These are phyloP conservation scores for Abrus precatorius DNA, from an alignment of 306 rosid species.

Conservation along the genomic window DNA sequence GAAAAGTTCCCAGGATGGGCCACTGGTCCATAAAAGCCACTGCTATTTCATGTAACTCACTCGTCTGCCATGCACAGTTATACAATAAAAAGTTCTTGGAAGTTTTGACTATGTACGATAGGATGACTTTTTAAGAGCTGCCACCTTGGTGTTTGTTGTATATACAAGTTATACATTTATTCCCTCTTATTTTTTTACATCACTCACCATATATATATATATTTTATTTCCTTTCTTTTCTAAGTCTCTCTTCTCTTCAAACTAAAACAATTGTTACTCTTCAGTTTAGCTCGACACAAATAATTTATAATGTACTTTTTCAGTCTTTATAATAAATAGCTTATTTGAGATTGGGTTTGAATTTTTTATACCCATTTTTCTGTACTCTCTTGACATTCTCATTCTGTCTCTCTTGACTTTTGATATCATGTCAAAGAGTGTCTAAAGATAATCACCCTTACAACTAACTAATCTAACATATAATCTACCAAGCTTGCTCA, in stretches of 20 bases:
- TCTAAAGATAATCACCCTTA: too few species aligned
- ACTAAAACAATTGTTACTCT: too few species aligned
- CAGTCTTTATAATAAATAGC: neutral
- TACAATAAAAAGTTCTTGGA: neutral
- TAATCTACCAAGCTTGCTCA: neutral
- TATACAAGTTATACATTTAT: too few species aligned
- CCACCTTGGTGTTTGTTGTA: neutral
- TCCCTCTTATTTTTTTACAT: too few species aligned
- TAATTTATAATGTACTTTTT: neutral
- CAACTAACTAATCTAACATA: constrained; percentile 5
- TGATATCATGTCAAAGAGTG: too few species aligned
- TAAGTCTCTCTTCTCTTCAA: too few species aligned
- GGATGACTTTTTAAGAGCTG: neutral
- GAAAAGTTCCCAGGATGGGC: neutral
- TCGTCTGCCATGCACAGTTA: neutral
- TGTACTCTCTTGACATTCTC: too few species aligned
- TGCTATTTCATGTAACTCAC: neutral
- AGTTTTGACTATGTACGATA: neutral
- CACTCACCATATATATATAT: too few species aligned
- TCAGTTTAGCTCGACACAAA: neutral
- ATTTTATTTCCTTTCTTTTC: too few species aligned
- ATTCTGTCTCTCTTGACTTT: too few species aligned
- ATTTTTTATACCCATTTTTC: too few species aligned
- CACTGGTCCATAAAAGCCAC: constrained; percentile 3
- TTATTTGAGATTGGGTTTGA: too few species aligned